Percentiles rank a stretch among this genome's conserved stretches.
These are phyloP conservation scores for Stachybotrys chartarum DNA, from an alignment of 2,329 filamentous ascomycete genomes.

Conservation along the genomic window DNA sequence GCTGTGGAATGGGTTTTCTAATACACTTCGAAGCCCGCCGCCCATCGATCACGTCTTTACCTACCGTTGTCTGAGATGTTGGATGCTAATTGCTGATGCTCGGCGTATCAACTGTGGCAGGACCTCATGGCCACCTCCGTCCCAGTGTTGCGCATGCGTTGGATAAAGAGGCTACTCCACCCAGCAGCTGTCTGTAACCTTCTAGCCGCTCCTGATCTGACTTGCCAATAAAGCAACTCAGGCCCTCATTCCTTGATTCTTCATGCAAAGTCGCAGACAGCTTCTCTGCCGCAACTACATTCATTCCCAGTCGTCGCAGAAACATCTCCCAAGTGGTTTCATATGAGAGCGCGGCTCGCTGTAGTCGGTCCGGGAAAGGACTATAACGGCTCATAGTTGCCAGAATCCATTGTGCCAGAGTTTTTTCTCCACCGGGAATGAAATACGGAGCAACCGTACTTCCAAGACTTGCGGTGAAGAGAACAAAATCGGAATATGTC, in stretches of 20 bases:
- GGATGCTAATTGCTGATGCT: too few species aligned
- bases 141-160: conserved; percentile 8
- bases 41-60: too few species aligned
- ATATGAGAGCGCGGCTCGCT: conserved; percentile 25
- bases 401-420: conserved; percentile 47
- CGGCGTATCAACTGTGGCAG: neutral
- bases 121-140: conserved; percentile 1
- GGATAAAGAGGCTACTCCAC: conserved; percentile 14
- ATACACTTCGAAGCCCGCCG: too few species aligned
- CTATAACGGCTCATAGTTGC: conserved; percentile 41
- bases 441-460: conserved; percentile 34
- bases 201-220: conserved; percentile 11
- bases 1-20: too few species aligned
- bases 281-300: conserved; percentile 27
- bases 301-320: conserved; percentile 26
- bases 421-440: conserved; percentile 41
- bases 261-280: conserved; percentile 17
- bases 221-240: conserved; percentile 25
- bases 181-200: conserved; percentile 18
- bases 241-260: conserved; percentile 16
- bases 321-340: conserved; percentile 34
- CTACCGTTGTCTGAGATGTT: too few species aligned
- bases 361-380: conserved; percentile 15
- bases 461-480: conserved; percentile 36
- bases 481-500: conserved; percentile 42